Percentiles rank a stretch among this genome's conserved stretches.
These are phyloP conservation scores for Evansstolkia leycettana DNA, from an alignment of 495 filamentous ascomycete species.

Conservation along the genomic window DNA sequence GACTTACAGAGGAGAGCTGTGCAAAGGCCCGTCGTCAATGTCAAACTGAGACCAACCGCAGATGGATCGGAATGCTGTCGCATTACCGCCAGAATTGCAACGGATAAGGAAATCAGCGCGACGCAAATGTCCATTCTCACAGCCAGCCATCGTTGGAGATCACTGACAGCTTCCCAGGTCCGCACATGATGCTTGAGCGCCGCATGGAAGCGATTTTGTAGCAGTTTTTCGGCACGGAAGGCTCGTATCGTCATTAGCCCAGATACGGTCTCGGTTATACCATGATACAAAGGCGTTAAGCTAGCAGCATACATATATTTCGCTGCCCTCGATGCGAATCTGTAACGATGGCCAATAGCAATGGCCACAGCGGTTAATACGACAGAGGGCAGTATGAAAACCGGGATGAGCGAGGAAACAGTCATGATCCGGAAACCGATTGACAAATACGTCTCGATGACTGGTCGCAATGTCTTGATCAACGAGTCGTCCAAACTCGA, in stretches of 20 bases:
- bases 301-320: conserved; percentile 80
- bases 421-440: conserved; percentile 62
- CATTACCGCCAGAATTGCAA: conserved; percentile 67
- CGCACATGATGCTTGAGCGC: conserved; percentile 69
- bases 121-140: conserved; percentile 69
- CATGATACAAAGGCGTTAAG: conserved; percentile 72
- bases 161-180: conserved; percentile 75
- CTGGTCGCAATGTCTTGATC: conserved; percentile 74
- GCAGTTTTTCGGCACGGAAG: conserved; percentile 70
- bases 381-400: conserved; percentile 59
- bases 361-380: conserved; percentile 63
- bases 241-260: conserved; percentile 77
- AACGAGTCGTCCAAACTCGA: conserved; percentile 74
- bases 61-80: conserved; percentile 58
- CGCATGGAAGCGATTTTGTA: conserved; percentile 57
- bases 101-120: conserved; percentile 70
- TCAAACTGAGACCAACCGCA: conserved; percentile 31
- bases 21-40: conserved; percentile 65
- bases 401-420: conserved; percentile 64
- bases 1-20: conserved; percentile 72
- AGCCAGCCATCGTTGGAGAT: conserved; percentile 74
- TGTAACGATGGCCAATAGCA: conserved; percentile 63
- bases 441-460: conserved; percentile 43
- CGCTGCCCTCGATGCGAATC: conserved; percentile 65
- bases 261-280: conserved; percentile 73